Evolutionary conservation across 2,329 filamentous ascomycete species (phyloP), one percentile per base, ranked within the genome.

Genomic region (Paracoccidioides brasiliensis): DNA sequence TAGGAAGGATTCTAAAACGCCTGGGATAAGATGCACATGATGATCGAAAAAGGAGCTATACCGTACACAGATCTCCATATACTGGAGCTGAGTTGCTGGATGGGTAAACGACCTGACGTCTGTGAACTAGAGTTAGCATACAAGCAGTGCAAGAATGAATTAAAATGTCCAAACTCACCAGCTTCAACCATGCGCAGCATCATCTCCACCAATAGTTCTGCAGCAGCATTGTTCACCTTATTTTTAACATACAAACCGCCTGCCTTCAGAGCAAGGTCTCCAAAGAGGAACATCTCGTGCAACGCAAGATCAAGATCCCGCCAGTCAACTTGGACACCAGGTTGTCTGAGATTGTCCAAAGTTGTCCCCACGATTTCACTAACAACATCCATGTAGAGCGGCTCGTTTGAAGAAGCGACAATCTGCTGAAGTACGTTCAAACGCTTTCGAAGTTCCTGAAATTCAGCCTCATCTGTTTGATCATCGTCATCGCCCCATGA

Each of bases 11-110:
- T 96, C 90, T 44, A 98, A 78, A 0, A 93, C 89, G 60, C 84
- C 85, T 1, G 88, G 88, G 52, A 97, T 94, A 58, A 88, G 84
- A 28, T 85, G 78, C 35, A 83, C 78, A 66, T 95, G 87, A 55
- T 83, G 82, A 66, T 97, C 90, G 67, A 98, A 97, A 70, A 96
- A 95, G 33, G 84, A 81, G 67, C 85, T 88, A 72, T 98, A 98
- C 52, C 93, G 85, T 55, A 95, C 90, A 69, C 90, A 95, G 40
- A 95, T 95, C 70, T 98, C 93, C 90, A 98, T 96, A 67, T 95
- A 98, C 72, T 96, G 90, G 28, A 98, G 78, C 60, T 96, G 82
- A 53, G 96, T 90, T 14, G 90, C 89, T 1, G 93, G 91, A 67
- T 97, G 93, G 14, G 85, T 83, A 70, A 91, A 94, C 45, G 80